Evolutionary conservation across 2,329 filamentous ascomycete species (phyloP).

Genomic region (Alternaria sp.): DNA sequence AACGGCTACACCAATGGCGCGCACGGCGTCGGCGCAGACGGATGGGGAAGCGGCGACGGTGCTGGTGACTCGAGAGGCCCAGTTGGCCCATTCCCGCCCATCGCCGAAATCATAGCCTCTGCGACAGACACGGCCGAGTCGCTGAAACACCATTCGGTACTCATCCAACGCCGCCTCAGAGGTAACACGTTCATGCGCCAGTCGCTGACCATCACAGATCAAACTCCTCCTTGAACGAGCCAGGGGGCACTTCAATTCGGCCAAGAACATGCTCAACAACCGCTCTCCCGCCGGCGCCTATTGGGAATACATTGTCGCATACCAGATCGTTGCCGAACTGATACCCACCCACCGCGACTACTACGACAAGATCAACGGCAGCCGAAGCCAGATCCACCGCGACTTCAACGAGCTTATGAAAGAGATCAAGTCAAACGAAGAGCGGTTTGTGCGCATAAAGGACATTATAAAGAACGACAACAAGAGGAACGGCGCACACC

Average conservation of each 20-base stretch:
- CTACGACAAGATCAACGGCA: slow-evolving; percentile 63
- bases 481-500: slow-evolving; percentile 61
- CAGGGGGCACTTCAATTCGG: slow-evolving; percentile 52
- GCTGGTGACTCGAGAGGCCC: slow-evolving; percentile 26
- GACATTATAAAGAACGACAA: slow-evolving; percentile 60
- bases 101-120: slow-evolving; percentile 52
- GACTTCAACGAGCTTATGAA: slow-evolving; percentile 49
- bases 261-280: slow-evolving; percentile 58
- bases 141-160: slow-evolving; percentile 38
- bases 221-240: slow-evolving; percentile 51
- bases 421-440: slow-evolving; percentile 46
- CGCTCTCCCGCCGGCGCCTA: slow-evolving; percentile 72
- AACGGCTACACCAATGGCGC: slow-evolving; percentile 38
- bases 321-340: slow-evolving; percentile 75
- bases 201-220: slow-evolving; percentile 43
- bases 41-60: slow-evolving; percentile 34
- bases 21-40: slow-evolving; percentile 26
- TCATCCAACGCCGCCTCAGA: not conserved
- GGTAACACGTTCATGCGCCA: not conserved
- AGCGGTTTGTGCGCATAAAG: slow-evolving; percentile 56
- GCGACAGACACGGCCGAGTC: slow-evolving; percentile 46
- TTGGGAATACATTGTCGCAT: slow-evolving; percentile 82
- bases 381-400: slow-evolving; percentile 57
- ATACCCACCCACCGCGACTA: slow-evolving; percentile 81
- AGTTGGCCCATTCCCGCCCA: slow-evolving; percentile 44